Evolutionary conservation across 73 alveolate genomes (phyloP), one percentile per base, ranked within the genome.

Genomic region (Paraurostyla sp.): DNA sequence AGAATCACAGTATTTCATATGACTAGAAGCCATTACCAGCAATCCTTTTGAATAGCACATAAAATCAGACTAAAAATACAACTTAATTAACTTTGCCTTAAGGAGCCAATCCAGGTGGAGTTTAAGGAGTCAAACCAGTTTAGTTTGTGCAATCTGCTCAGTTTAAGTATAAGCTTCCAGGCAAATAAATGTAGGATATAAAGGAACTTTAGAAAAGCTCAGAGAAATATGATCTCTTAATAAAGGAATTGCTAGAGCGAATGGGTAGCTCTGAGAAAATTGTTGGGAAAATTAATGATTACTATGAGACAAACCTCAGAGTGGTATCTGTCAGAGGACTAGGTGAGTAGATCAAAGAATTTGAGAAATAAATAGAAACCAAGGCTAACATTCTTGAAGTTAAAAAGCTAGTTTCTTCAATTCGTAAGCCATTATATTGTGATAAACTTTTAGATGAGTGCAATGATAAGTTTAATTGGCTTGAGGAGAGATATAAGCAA

Each of bases 401-500:
- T 9, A 73, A 73, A 38, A 73, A 73, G 32, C 35, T 73, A 73
- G 40, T 73, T 0, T 43, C 71, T 16, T 73, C 86, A 25, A 73
- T 73, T 48, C 65, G 86, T 73, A 73, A 45, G 48, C 18, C 25
- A 1, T 33, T 36, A n/a, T n/a, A n/a, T n/a, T n/a, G n/a, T n/a
- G n/a, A n/a, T n/a, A n/a, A n/a, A n/a, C n/a, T n/a, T n/a, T n/a
- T 73, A 73, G 86, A 49, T 73, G 86, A 73, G 40, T 73, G 86
- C 50, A 73, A 73, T 46, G 86, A 73, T 27, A 73, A 73, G 29
- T 73, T 73, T 30, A 73, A 73, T 73, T 73, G 86, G 86, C 71
- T 73, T 22, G 86, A 73, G 29, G 86, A 73, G 27, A 73, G 86
- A 73, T 73, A 73, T 25, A 73, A 73, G 46, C 51, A 73, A 49